Evolutionary conservation across 805 yeast species (phyloP).

Genomic region (Candida easanensis): DNA sequence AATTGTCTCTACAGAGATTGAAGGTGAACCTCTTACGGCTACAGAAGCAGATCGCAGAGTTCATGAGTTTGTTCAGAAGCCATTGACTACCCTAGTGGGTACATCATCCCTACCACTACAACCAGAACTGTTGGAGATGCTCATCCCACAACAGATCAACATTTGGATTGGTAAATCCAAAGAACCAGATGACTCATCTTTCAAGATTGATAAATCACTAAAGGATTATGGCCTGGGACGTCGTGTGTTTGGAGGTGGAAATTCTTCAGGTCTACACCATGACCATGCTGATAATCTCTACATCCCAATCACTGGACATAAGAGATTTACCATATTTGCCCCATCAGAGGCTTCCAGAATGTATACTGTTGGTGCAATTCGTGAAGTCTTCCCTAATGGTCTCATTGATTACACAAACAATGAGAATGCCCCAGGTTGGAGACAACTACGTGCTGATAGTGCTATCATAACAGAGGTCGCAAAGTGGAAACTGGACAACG

Average conservation of each 20-base stretch:
- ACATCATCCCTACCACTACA: slow-evolving; percentile 34
- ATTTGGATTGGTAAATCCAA: slow-evolving; percentile 61
- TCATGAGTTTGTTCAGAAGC: slow-evolving; percentile 56
- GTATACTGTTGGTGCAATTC: slow-evolving; percentile 64
- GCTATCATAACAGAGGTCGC: slow-evolving; percentile 51
- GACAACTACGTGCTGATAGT: slow-evolving; percentile 58
- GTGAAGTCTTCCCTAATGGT: slow-evolving; percentile 54
- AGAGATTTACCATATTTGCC: slow-evolving; percentile 63
- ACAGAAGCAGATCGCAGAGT: slow-evolving; percentile 41
- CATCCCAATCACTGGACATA: slow-evolving; percentile 55
- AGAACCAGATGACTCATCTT: slow-evolving; percentile 7
- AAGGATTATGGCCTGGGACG: slow-evolving; percentile 47
- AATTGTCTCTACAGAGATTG: slow-evolving; percentile 13
- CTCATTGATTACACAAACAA: slow-evolving; percentile 60
- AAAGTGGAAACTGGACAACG: slow-evolving; percentile 38
- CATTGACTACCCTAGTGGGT: slow-evolving; percentile 45
- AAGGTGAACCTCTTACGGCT: slow-evolving; percentile 27
- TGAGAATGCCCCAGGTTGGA: slow-evolving; percentile 61
- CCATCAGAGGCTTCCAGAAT: slow-evolving; percentile 60
- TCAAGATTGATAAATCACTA: slow-evolving; percentile 20
- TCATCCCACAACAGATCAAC: slow-evolving; percentile 70
- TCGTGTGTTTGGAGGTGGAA: slow-evolving; percentile 52
- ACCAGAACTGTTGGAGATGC: slow-evolving; percentile 38
- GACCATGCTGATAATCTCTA: slow-evolving; percentile 80
- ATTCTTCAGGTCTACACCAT: slow-evolving; percentile 75